phyloP scores from a whole-genome alignment of 164 flowering plant genomes.

The Cinnamomum micranthum region DNA sequence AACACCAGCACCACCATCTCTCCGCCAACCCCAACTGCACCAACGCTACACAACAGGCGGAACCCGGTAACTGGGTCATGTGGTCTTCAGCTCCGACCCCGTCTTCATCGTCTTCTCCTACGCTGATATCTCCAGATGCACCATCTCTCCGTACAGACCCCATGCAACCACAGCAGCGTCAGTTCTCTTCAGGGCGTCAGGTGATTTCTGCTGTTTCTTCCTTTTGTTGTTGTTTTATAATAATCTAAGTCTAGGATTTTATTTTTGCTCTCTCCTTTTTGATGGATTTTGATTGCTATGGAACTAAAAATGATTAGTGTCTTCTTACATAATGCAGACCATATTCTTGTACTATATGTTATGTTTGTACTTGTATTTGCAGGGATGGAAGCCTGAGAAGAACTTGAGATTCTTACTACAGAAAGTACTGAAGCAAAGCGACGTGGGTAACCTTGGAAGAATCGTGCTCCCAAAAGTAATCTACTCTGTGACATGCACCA shows the following conservation, averaged over 20 bases:
- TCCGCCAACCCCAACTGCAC: slow-evolving; percentile 23
- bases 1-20: slow-evolving; percentile 16
- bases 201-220: slow-evolving; percentile 19
- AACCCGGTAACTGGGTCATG: slow-evolving; percentile 45
- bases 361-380: neutral
- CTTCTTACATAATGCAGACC: neutral
- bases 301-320: neutral
- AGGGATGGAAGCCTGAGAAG: slow-evolving; percentile 89
- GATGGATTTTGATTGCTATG: neutral
- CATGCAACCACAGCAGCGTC: slow-evolving; percentile 34
- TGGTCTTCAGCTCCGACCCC: slow-evolving; percentile 30
- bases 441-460: slow-evolving; percentile 97
- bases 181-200: slow-evolving; percentile 44
- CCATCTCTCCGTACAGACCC: slow-evolving; percentile 13
- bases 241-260: neutral
- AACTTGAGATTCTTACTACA: slow-evolving; percentile 87
- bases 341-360: too few relatives aligned
- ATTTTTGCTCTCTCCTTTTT: neutral
- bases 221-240: neutral
- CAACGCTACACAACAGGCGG: slow-evolving; percentile 17
- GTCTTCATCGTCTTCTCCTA: slow-evolving; percentile 9
- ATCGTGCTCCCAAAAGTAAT: slow-evolving; percentile 95
- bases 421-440: slow-evolving; percentile 98
- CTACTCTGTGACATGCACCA: too few relatives aligned
- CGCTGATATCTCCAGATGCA: slow-evolving; percentile 13